Base-by-base conservation (phyloP, 352 stramenopile species). In the Pythium guiyangense region DNA sequence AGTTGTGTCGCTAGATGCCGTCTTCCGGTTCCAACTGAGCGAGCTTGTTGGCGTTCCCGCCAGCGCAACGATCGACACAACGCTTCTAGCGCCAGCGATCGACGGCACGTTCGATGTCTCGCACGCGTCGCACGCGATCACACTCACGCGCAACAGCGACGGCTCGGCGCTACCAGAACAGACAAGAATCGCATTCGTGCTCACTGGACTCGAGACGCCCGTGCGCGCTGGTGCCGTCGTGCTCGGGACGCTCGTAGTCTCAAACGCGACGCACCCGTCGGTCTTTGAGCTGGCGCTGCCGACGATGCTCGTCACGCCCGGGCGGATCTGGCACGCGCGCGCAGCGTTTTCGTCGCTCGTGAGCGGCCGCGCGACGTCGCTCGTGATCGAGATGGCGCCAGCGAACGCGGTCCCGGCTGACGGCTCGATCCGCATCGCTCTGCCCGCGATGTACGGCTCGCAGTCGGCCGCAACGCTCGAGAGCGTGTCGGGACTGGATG, bases 401-500 rank as follows among this genome's bases (percentile, higher is more conserved):
- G 50, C 63, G 3, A 62, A 82, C 31, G 40, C 22, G 9, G 44
- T 89, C 1, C 78, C 76, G 0, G 62, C 52, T 15, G 70, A 73
- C 31, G 80, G 78, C 26, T 52, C 60, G 27, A 43, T 89, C 15
- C 44, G 69, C 48, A 44, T 91, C 34, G 64, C 73, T 53, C 50
- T 91, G n/a, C 77, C 80, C 14, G 66, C 55, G 31, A 49, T 82
- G n/a, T 90, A 85, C 53, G 57, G 62, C 3, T 61, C 67, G 0
- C 53, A 77, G 40, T 37, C 40, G 6, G 40, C 48, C 39, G 58
- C 60, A 12, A 60, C 53, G 8, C 50, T 83, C 46, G 63, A 47
- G 37, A 63, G 10, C 46, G 42, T 71, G 39, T 29, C 48, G 25
- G 73, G 73, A 11, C 22, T 79, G 22, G 54, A 75, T 46, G 73